Conservation (phyloP, 768 basidiomycete species). For the Lentinula boryana region DNA sequence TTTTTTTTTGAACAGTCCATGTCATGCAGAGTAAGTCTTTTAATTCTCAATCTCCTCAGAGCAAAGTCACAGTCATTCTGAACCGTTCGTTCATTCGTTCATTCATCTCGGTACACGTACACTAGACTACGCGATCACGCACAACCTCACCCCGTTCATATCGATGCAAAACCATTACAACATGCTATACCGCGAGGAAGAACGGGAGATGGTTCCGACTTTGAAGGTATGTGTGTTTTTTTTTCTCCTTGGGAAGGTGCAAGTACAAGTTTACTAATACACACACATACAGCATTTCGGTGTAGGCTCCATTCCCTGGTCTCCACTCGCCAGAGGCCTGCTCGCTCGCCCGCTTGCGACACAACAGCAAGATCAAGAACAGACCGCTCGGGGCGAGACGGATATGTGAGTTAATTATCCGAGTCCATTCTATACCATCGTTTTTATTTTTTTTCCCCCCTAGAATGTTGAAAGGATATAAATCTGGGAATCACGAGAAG, state of each 20-base stretch:
- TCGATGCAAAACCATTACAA: conserved; percentile 62
- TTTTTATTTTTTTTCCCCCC: conserved; percentile 2
- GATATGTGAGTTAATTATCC: conserved; percentile 10
- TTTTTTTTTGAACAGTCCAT: conserved; percentile 3
- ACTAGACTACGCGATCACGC: conserved; percentile 33
- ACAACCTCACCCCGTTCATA: conserved; percentile 48
- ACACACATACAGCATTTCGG: conserved; percentile 26
- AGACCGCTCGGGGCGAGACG: conserved; percentile 18
- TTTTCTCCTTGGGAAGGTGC: too few species aligned
- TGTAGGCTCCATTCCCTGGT: conserved; percentile 41
- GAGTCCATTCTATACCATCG: not conserved
- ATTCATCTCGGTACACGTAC: not conserved
- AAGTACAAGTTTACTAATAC: not conserved
- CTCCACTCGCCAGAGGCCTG: conserved; percentile 19
- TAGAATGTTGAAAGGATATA: not conserved
- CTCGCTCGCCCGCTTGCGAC: not conserved
- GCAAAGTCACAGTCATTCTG: too few species aligned
- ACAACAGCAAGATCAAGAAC: not conserved
- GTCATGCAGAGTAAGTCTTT: conserved; percentile 3
- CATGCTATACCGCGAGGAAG: conserved; percentile 56
- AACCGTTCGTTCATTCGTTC: not conserved
- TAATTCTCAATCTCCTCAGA: not conserved
- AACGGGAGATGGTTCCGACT: conserved; percentile 50
- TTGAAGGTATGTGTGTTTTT: conserved; percentile 16
- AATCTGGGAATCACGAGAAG: not conserved